Base-by-base conservation (phyloP, 257 asterid genomes). In the Avicennia marina region DNA sequence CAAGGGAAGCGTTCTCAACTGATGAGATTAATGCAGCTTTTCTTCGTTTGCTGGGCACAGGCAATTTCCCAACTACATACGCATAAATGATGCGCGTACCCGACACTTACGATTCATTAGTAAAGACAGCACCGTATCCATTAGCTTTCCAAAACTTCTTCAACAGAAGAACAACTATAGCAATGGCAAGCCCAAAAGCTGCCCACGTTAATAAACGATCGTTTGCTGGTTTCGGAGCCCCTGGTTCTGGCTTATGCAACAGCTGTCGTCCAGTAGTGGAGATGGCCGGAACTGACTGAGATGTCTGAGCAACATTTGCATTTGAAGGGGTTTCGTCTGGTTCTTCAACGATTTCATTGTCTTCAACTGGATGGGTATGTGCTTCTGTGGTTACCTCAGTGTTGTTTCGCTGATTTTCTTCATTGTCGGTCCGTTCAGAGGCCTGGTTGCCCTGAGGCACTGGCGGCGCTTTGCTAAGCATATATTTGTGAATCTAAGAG, bases 171-270 rank as follows among this genome's bases (percentile, higher is more conserved):
- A 81, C 78, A 7, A 74, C 62, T 21, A 84, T 81, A 39, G 94
- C 89, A 63, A 84, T 26, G 44, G 84, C 72, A n/a, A 84, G 82
- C 61, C 76, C 94, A 27, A 84, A 63, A 45, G 89, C 89, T 24
- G 89, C 94, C 89, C 79, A 76, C 12, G 89, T 81, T 65, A 78
- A 81, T 46, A 84, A 17, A 2, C 89, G 80, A 48, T 84, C 94
- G 55, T 71, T 68, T 9, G 65, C 72, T 55, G 12, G 89, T 45
- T 75, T 74, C 12, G 66, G 73, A 61, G 52, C 68, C 53, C 58
- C 47, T n/a, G 57, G 38, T 42, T 58, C 77, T 15, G 73, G 73
- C 54, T 58, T 68, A n/a, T 32, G 70, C 56, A 68, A 24, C 17
- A 9, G 27, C 21, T 54, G 33, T 7, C 5, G 33, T 29, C 33